phyloP scores from a whole-genome alignment of 345 rosid species.

The Salix viminalis region DNA sequence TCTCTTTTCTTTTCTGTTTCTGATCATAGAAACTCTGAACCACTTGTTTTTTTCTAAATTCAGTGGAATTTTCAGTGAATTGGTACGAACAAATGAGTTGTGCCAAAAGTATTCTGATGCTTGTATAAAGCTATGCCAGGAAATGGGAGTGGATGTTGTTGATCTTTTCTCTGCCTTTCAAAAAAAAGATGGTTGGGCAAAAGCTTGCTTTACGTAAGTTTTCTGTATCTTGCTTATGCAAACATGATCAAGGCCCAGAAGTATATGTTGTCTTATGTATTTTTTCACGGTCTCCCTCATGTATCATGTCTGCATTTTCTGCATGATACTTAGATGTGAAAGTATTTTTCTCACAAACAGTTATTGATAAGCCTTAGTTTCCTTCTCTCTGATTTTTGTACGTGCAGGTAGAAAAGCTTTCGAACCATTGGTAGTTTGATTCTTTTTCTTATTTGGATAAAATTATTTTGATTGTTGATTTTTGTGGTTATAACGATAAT shows the following conservation, averaged over 20 bases:
- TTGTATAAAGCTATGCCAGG: constrained; percentile 69
- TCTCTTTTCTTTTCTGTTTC: neutral
- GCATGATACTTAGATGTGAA: neutral
- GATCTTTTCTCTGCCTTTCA: constrained; percentile 75
- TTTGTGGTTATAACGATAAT: neutral
- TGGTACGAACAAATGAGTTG: constrained; percentile 80
- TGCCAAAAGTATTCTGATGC: constrained; percentile 79
- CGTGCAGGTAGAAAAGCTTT: neutral
- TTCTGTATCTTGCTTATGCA: neutral
- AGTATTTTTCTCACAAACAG: neutral
- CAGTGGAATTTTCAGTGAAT: constrained; percentile 67
- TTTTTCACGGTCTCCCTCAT: neutral
- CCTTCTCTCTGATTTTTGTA: neutral
- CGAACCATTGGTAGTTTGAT: neutral
- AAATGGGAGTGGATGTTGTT: constrained; percentile 59
- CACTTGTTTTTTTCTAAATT: constrained; percentile 8
- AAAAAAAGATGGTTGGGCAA: constrained; percentile 52
- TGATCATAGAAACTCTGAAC: neutral
- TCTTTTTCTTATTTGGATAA: neutral
- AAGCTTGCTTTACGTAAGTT: constrained; percentile 82
- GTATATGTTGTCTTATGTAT: neutral
- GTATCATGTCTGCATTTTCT: neutral
- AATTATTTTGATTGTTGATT: neutral
- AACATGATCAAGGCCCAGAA: neutral
- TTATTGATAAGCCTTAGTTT: neutral